Evolutionary conservation across 2,329 filamentous ascomycete species (phyloP).

Genomic region (Fusarium nisikadoi): DNA sequence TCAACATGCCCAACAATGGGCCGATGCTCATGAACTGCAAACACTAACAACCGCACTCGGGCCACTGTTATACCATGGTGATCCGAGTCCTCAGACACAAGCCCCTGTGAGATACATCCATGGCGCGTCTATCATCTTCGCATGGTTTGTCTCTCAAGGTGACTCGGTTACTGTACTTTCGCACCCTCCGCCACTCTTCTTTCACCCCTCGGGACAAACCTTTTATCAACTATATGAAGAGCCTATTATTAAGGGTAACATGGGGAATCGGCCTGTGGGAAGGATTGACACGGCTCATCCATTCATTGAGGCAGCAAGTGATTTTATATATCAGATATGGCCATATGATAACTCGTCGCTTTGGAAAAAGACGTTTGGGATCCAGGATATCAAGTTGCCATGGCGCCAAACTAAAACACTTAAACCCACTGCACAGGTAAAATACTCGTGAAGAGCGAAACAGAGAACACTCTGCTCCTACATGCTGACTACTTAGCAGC

Average conservation of each 20-base stretch:
- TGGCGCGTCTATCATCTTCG: constrained; percentile 36
- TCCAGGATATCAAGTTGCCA: rapidly evolving
- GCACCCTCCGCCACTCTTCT: constrained; percentile 25
- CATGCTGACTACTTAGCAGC: background rate
- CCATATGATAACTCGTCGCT: constrained; percentile 15
- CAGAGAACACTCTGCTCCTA: background rate
- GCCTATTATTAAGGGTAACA: constrained; percentile 25
- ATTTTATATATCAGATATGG: constrained; percentile 27
- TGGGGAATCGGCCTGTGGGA: constrained; percentile 11
- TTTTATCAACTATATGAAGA: constrained; percentile 28
- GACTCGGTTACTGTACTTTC: constrained; percentile 25
- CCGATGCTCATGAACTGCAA: constrained; percentile 14
- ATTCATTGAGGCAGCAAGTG: rapidly evolving
- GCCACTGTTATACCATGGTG: constrained; percentile 7
- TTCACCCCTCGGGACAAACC: constrained; percentile 24
- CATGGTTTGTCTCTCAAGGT: constrained; percentile 18
- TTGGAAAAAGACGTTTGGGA: constrained; percentile 5
- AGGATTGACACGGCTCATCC: constrained; percentile 19
- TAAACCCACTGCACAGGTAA: background rate
- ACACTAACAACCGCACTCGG: constrained; percentile 35
- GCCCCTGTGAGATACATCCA: constrained; percentile 11
- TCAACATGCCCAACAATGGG: constrained; percentile 26
- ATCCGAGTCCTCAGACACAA: background rate
- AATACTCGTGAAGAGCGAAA: background rate
- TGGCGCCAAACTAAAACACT: background rate